A percentile compares a stretch with the other conserved stretches of the same genome.
phyloP scores from a whole-genome alignment of 768 basidiomycete genomes.

The Dacryopinax primogenitus region DNA sequence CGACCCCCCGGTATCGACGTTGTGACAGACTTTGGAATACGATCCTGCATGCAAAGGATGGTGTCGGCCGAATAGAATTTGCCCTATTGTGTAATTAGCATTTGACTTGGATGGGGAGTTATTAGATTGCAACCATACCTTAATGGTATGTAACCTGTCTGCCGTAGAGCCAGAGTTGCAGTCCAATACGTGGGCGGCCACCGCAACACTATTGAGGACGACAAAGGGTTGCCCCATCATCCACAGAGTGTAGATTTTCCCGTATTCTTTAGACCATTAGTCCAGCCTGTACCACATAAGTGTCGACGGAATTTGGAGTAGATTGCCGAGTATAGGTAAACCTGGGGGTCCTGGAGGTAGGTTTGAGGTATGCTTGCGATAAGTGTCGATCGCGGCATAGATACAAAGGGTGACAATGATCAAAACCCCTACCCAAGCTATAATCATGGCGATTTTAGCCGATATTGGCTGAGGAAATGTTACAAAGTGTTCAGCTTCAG shows the following conservation, averaged over 20 bases:
- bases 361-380: not conserved
- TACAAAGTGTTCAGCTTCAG: too few relatives aligned
- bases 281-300: not conserved
- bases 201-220: not conserved
- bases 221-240: not conserved
- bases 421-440: too few relatives aligned
- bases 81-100: not conserved
- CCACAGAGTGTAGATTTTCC: not conserved
- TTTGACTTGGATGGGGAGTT: not conserved
- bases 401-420: not conserved
- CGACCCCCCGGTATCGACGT: too few relatives aligned
- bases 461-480: too few relatives aligned
- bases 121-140: not conserved
- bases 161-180: not conserved
- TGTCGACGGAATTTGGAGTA: not conserved
- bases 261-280: not conserved
- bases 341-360: not conserved
- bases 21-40: too few relatives aligned
- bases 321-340: not conserved
- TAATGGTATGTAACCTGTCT: not conserved
- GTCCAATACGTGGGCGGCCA: not conserved
- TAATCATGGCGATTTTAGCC: too few relatives aligned
- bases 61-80: not conserved
- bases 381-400: not conserved
- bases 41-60: not conserved